These are phyloP conservation scores for Erythrobasidium yunnanense DNA, from an alignment of 768 basidiomycete genomes.

Conservation along the genomic window DNA sequence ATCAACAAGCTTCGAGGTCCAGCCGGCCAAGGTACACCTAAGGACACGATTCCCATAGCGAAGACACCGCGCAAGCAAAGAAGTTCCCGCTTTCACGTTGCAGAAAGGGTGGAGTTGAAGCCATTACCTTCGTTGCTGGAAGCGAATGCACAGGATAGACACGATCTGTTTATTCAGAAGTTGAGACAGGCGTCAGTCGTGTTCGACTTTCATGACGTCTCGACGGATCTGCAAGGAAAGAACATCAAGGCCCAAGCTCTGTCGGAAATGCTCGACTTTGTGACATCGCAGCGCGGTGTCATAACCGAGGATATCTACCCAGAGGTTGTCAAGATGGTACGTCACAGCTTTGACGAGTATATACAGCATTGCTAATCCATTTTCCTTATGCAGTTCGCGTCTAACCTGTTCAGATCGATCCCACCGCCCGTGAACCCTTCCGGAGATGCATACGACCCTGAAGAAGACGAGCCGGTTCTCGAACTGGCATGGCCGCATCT, in stretches of 20 bases:
- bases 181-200: constrained; percentile 90
- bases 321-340: constrained; percentile 93
- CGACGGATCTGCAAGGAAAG: constrained; percentile 87
- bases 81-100: constrained; percentile 89
- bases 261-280: constrained; percentile 97
- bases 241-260: constrained; percentile 96
- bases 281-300: constrained; percentile 88
- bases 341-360: constrained; percentile 38
- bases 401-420: constrained; percentile 98
- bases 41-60: constrained; percentile 91
- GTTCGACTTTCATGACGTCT: constrained; percentile 98
- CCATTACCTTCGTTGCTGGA: constrained; percentile 83
- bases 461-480: constrained; percentile 97
- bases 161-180: constrained; percentile 84
- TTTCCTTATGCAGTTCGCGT: constrained; percentile 60
- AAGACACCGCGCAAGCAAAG: constrained; percentile 96
- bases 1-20: constrained; percentile 38
- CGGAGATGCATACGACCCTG: constrained; percentile 97
- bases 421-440: constrained; percentile 97
- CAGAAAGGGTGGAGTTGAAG: constrained; percentile 92
- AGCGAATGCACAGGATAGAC: constrained; percentile 73
- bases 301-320: constrained; percentile 97
- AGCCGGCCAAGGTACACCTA: constrained; percentile 52
- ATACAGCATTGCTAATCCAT: not conserved
- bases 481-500: constrained; percentile 99